Conservation (phyloP, 1,139 yeast genomes). For the Tardiomyces digboiensis region DNA sequence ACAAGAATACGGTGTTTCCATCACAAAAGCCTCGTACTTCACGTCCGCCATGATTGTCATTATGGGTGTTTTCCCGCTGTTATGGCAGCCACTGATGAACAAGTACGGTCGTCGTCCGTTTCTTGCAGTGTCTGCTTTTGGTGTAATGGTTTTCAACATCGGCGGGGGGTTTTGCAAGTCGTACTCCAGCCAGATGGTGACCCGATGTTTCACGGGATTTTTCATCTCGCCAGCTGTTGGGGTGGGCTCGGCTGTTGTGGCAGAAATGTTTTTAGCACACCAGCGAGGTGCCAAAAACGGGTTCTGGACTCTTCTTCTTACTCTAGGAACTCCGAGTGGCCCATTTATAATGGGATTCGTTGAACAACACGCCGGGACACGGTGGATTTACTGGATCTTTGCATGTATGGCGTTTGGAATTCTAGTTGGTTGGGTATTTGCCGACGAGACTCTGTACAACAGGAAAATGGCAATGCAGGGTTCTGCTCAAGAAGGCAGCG, state of each 20-base stretch:
- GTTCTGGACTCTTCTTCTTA: conserved; percentile 12
- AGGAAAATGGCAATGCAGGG: not conserved
- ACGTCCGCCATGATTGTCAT: conserved; percentile 11
- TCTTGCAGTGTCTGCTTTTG: conserved; percentile 7
- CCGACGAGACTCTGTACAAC: conserved; percentile 11
- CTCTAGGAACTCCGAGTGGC: conserved; percentile 13
- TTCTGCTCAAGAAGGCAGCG: conserved; percentile 2
- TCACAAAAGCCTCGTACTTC: conserved; percentile 10
- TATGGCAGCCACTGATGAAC: conserved; percentile 11
- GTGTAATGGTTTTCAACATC: conserved; percentile 6
- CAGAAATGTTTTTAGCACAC: conserved; percentile 12
- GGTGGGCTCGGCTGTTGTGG: conserved; percentile 11
- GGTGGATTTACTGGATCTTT: conserved; percentile 10
- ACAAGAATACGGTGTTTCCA: conserved; percentile 8
- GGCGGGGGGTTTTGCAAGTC: conserved; percentile 14
- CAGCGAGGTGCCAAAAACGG: conserved; percentile 14
- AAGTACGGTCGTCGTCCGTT: conserved; percentile 12
- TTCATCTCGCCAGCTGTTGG: conserved; percentile 11
- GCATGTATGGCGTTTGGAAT: conserved; percentile 9
- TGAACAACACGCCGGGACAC: conserved; percentile 9
- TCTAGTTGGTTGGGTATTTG: conserved; percentile 4
- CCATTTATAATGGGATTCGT: conserved; percentile 15
- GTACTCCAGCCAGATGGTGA: conserved; percentile 13
- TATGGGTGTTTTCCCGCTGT: conserved; percentile 10
- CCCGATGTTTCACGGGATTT: conserved; percentile 9